Base-by-base conservation (phyloP, 768 basidiomycete genomes). In the Dioszegia crocea region DNA sequence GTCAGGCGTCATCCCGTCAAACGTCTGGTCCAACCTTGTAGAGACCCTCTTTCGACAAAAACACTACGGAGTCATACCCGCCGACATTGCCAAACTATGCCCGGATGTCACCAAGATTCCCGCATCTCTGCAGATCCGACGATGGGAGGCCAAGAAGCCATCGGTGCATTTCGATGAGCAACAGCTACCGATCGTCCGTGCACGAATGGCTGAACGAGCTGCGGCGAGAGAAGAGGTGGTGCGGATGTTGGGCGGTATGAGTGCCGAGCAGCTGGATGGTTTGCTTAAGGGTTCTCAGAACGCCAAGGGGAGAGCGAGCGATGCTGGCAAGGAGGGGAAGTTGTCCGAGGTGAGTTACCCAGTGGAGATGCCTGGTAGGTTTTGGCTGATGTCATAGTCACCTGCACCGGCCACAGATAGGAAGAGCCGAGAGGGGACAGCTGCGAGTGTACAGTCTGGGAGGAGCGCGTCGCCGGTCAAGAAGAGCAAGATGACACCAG, bases 111-210 rank as follows among this genome's bases (percentile, higher is more conserved):
- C 47, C 54, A 9, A 41, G 36, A 36, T 74, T 2, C 72, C 72
- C 3, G 63, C 61, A 3, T 48, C 61, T 0, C 53, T 74, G 1
- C 72, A 74, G 36, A 65, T 68, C 27, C 41, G 57, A 24, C 59
- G 61, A 26, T 74, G 72, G 72, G 72, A 74, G 38, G 69, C 63
- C 19, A 65, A 33, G 17, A 61, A 71, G 12, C 45, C 59, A 4
- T 48, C 55, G 17, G 58, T 55, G 36, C 62, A 64, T 29, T 60
- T 67, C 55, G 31, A 63, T 3, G 36, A 46, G 9, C 62, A 64
- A 3, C 64, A 63, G 31, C 24, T 58, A 10, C 59, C 53, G 10
- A 43, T 40, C 8, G 3, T 67, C 6, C 5, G 39, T 19, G 14
- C 36, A 0, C 55, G 72, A 21, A 46, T 38, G 44, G 54, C 26